Conservation (phyloP, 176 grass and related monocot genomes). For the Cymbopogon citratus region DNA sequence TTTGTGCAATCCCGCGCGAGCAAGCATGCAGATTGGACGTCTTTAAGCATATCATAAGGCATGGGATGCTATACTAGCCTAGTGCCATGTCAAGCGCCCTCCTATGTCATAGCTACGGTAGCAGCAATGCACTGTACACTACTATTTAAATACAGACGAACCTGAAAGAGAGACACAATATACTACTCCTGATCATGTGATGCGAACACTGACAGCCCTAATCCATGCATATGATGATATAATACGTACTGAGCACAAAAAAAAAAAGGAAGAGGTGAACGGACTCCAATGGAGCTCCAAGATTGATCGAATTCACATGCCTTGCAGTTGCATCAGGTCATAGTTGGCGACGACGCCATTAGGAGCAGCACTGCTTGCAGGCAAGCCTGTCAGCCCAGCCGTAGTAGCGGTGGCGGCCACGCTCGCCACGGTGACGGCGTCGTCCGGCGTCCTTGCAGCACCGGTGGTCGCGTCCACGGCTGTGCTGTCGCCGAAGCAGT, state of each 20-base stretch:
- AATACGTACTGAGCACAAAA: background rate
- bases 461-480: slow-evolving; percentile 2
- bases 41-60: too few relatives aligned
- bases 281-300: background rate
- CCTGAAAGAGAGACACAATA: too few relatives aligned
- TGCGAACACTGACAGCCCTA: background rate
- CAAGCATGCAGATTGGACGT: too few relatives aligned
- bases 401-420: background rate
- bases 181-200: slow-evolving; percentile 1
- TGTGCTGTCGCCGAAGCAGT: slow-evolving; percentile 27
- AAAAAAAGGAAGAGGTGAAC: too few relatives aligned
- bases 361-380: slow-evolving; percentile 8
- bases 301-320: slow-evolving; percentile 35
- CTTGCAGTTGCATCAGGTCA: slow-evolving; percentile 62
- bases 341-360: slow-evolving; percentile 24
- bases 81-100: too few relatives aligned
- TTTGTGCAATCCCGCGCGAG: too few relatives aligned
- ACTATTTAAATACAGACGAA: too few relatives aligned
- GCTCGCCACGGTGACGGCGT: slow-evolving; percentile 30
- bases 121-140: too few relatives aligned
- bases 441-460: slow-evolving; percentile 11
- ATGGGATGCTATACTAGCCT: too few relatives aligned
- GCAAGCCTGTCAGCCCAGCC: background rate
- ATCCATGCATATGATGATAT: slow-evolving; percentile 5
- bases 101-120: too few relatives aligned